A percentile compares a stretch with the other conserved stretches of the same genome.
phyloP scores from a whole-genome alignment of 306 rosid genomes.

The Ormosia semicastrata region DNA sequence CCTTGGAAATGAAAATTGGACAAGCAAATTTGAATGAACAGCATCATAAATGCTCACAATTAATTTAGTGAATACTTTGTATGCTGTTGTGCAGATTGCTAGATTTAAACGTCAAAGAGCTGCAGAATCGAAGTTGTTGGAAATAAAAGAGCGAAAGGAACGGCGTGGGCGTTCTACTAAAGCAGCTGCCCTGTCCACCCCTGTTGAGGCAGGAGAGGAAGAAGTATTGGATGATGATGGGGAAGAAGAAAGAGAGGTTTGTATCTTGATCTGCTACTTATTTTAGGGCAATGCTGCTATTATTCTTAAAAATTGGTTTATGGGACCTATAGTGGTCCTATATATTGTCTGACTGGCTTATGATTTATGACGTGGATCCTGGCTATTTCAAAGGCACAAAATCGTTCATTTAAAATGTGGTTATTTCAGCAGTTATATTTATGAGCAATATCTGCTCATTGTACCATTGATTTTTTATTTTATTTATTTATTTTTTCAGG shows the following conservation, averaged over 20 bases:
- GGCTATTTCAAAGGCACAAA: neutral
- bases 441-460: constrained; percentile 12
- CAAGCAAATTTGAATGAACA: neutral
- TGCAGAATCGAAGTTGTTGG: constrained; percentile 87
- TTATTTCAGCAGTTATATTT: neutral
- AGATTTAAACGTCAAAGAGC: constrained; percentile 81
- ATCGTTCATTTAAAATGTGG: neutral
- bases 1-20: constrained; percentile 18
- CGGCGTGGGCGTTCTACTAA: constrained; percentile 85
- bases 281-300: neutral
- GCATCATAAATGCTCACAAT: neutral
- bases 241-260: constrained; percentile 96
- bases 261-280: constrained; percentile 25
- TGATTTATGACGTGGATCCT: constrained; percentile 8
- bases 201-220: constrained; percentile 92
- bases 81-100: constrained; percentile 61
- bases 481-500: constrained; percentile 39
- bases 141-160: constrained; percentile 94
- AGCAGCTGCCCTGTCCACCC: constrained; percentile 92
- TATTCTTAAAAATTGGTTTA: neutral
- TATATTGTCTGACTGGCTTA: constrained; percentile 11
- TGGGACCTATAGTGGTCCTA: neutral
- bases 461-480: neutral
- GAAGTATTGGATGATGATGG: constrained; percentile 87
- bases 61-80: constrained; percentile 15